Conservation (phyloP, 2,329 filamentous ascomycete genomes). For the Whalleya microplaca region DNA sequence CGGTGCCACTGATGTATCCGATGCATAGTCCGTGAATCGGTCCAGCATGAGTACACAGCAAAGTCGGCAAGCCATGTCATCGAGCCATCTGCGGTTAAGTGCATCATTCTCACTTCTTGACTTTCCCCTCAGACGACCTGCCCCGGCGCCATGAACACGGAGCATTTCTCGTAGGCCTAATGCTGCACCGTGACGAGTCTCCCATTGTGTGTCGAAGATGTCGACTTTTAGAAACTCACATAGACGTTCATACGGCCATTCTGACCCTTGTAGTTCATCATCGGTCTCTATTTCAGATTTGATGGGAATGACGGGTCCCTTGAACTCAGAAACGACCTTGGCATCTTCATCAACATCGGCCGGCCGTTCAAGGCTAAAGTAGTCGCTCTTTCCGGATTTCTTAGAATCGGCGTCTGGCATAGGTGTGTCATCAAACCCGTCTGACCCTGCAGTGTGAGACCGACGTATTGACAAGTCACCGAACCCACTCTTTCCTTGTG, state of each 20-base stretch:
- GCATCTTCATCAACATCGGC: constrained; percentile 82
- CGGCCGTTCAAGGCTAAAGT: constrained; percentile 85
- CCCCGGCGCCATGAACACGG: constrained; percentile 86
- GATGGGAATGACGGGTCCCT: constrained; percentile 78
- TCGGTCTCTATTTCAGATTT: constrained; percentile 85
- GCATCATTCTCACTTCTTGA: constrained; percentile 73
- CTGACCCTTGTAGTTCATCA: constrained; percentile 73
- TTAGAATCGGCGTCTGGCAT: constrained; percentile 55
- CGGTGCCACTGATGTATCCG: constrained; percentile 93
- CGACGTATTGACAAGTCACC: constrained; percentile 80
- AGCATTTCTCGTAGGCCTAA: constrained; percentile 93
- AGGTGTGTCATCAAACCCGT: constrained; percentile 65
- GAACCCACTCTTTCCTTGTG: constrained; percentile 82
- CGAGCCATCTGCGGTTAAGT: constrained; percentile 83
- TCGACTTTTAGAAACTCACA: constrained; percentile 94
- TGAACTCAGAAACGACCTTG: constrained; percentile 94
- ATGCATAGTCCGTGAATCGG: constrained; percentile 96
- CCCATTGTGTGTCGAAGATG: constrained; percentile 92
- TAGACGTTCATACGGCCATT: constrained; percentile 93
- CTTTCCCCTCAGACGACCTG: constrained; percentile 76
- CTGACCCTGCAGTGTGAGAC: constrained; percentile 62
- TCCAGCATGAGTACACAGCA: constrained; percentile 97
- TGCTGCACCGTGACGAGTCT: constrained; percentile 92
- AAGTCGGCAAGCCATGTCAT: constrained; percentile 92
- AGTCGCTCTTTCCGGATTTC: constrained; percentile 73